Evolutionary conservation across 1,139 yeast genomes (phyloP).

Genomic region (Pichia sp.): DNA sequence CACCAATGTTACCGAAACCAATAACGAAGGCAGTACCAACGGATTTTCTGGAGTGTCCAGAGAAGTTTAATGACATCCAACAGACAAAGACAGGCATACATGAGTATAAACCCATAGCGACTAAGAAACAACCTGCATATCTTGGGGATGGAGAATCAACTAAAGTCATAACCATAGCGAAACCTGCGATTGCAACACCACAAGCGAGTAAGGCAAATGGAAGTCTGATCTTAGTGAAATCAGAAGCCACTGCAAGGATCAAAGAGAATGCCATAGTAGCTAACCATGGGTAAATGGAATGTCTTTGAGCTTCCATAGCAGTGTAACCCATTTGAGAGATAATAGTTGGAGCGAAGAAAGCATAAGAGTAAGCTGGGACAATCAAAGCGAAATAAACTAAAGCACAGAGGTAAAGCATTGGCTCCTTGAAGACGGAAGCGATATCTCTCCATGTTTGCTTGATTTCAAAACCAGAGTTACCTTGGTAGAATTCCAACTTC

Average conservation of each 20-base stretch:
- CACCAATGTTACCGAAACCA: constrained; percentile 85
- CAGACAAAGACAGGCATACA: constrained; percentile 79
- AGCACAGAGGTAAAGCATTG: constrained; percentile 56
- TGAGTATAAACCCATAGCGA: constrained; percentile 64
- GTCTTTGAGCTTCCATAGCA: constrained; percentile 62
- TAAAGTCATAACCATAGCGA: constrained; percentile 46
- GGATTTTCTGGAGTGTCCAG: constrained; percentile 70
- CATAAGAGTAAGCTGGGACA: constrained; percentile 70
- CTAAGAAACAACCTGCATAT: constrained; percentile 72
- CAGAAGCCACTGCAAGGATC: constrained; percentile 48
- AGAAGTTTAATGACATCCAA: constrained; percentile 66
- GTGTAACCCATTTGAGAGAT: constrained; percentile 58
- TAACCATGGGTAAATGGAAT: constrained; percentile 77
- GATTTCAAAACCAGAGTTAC: constrained; percentile 56
- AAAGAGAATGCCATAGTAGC: constrained; percentile 57
- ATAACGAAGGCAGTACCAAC: constrained; percentile 77
- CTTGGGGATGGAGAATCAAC: constrained; percentile 40
- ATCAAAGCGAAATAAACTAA: constrained; percentile 61
- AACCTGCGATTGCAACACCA: constrained; percentile 51
- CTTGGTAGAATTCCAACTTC: constrained; percentile 53
- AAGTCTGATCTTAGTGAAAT: constrained; percentile 44
- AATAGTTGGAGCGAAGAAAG: constrained; percentile 68
- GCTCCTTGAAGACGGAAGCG: constrained; percentile 46
- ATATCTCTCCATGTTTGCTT: constrained; percentile 44
- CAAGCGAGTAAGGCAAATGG: constrained; percentile 46